Evolutionary conservation across 148 eudicot genomes (phyloP).

Genomic region (Camellia japonica): DNA sequence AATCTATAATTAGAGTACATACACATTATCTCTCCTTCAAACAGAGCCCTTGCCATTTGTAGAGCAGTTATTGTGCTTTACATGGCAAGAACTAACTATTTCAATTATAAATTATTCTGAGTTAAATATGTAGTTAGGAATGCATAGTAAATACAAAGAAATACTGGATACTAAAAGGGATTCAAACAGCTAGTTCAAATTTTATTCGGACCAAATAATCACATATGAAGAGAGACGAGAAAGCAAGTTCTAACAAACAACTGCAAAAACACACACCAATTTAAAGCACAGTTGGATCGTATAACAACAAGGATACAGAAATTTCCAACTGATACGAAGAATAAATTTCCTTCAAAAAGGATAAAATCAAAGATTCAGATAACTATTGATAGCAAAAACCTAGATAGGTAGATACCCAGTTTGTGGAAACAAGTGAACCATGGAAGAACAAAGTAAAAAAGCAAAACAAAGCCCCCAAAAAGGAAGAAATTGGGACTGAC

Average conservation of each 20-base stretch:
- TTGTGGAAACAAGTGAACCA: neutral
- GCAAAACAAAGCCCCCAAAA: neutral
- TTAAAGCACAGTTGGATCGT: neutral
- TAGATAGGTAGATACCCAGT: neutral
- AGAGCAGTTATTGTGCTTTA: neutral
- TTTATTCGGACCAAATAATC: neutral
- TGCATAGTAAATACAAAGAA: neutral
- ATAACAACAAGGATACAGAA: neutral
- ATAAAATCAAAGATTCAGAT: neutral
- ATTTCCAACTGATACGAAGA: neutral
- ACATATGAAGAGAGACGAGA: neutral
- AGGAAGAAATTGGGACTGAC: conserved; percentile 12
- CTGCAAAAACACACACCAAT: neutral
- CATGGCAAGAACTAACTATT: neutral
- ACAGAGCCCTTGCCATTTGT: neutral
- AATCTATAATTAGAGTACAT: neutral
- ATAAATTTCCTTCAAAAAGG: neutral
- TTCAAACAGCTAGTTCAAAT: neutral
- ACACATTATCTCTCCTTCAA: neutral
- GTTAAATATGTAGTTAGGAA: neutral
- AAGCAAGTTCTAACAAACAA: neutral
- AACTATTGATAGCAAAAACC: neutral
- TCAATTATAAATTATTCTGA: neutral
- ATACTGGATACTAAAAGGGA: neutral
- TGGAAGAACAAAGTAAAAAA: neutral